phyloP scores from a whole-genome alignment of 805 yeast species.

The Cyberlindnera galapagoensis region DNA sequence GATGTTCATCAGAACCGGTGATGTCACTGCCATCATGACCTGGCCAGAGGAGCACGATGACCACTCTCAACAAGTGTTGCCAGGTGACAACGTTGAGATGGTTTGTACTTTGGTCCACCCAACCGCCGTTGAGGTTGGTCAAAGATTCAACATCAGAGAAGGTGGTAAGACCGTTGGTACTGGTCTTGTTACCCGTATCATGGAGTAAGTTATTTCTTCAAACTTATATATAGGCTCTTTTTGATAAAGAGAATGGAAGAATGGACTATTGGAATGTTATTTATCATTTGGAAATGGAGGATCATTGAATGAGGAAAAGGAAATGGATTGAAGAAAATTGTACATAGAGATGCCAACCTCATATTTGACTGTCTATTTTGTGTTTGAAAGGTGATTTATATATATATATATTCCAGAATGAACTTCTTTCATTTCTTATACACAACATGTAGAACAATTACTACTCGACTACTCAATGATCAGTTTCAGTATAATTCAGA shows the following conservation, averaged over 20 bases:
- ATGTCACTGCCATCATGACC: slow-evolving; percentile 82
- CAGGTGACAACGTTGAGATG: slow-evolving; percentile 99
- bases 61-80: slow-evolving; percentile 86
- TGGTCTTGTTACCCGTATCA: slow-evolving; percentile 90
- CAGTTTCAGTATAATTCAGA: too few relatives aligned
- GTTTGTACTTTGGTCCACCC: slow-evolving; percentile 82
- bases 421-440: too few relatives aligned
- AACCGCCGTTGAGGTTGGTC: slow-evolving; percentile 92
- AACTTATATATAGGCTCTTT: slow-evolving; percentile 2
- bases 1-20: slow-evolving; percentile 93
- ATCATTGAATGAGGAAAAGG: too few relatives aligned
- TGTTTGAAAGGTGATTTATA: too few relatives aligned
- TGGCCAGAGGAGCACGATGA: slow-evolving; percentile 79
- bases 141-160: slow-evolving; percentile 98
- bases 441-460: too few relatives aligned
- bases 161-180: slow-evolving; percentile 99
- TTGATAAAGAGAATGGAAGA: neutral
- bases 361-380: too few relatives aligned
- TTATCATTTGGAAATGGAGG: too few relatives aligned
- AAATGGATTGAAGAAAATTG: too few relatives aligned
- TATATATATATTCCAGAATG: too few relatives aligned
- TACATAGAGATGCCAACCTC: too few relatives aligned
- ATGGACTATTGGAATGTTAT: too few relatives aligned
- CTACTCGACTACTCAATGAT: too few relatives aligned
- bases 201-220: slow-evolving; percentile 39